A percentile compares a stretch with the other conserved stretches of the same genome.
Conservation (phyloP, 768 basidiomycete genomes). For the Suillus spraguei region DNA sequence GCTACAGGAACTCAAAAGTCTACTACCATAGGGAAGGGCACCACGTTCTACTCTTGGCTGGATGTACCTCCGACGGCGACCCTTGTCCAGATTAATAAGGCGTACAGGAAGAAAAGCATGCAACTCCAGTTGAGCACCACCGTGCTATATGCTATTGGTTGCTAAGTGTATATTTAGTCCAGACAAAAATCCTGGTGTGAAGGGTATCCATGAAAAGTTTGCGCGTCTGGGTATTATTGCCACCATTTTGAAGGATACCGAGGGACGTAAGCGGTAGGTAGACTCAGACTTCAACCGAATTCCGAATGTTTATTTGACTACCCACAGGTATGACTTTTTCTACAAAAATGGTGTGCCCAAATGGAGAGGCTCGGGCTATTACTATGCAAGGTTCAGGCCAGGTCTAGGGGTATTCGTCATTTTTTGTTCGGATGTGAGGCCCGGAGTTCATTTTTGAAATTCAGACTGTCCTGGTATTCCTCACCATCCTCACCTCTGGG, state of each 20-base stretch:
- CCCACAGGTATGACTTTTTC: constrained; percentile 85
- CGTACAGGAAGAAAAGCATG: constrained; percentile 91
- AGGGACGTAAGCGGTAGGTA: constrained; percentile 75
- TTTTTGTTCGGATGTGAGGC: constrained; percentile 8
- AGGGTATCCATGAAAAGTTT: constrained; percentile 85
- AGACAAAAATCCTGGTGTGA: constrained; percentile 91
- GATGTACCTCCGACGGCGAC: constrained; percentile 76
- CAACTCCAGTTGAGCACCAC: constrained; percentile 70
- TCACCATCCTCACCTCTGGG: constrained; percentile 73
- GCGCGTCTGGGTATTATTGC: constrained; percentile 88
- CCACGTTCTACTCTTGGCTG: constrained; percentile 96
- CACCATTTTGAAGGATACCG: constrained; percentile 75
- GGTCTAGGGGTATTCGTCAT: constrained; percentile 64
- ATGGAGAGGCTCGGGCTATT: constrained; percentile 97
- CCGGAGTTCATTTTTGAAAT: constrained; percentile 13
- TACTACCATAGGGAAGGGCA: constrained; percentile 66
- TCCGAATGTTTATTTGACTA: constrained; percentile 9
- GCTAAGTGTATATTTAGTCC: constrained; percentile 53
- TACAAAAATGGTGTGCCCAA: constrained; percentile 96
- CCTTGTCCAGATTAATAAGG: constrained; percentile 78
- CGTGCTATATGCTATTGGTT: constrained; percentile 9
- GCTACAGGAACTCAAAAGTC: not conserved
- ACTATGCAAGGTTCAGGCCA: constrained; percentile 95
- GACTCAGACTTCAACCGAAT: not conserved
- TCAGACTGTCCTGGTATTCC: constrained; percentile 77